phyloP scores from a whole-genome alignment of 2,329 filamentous ascomycete genomes.

The Lachnellula subtilissima region DNA sequence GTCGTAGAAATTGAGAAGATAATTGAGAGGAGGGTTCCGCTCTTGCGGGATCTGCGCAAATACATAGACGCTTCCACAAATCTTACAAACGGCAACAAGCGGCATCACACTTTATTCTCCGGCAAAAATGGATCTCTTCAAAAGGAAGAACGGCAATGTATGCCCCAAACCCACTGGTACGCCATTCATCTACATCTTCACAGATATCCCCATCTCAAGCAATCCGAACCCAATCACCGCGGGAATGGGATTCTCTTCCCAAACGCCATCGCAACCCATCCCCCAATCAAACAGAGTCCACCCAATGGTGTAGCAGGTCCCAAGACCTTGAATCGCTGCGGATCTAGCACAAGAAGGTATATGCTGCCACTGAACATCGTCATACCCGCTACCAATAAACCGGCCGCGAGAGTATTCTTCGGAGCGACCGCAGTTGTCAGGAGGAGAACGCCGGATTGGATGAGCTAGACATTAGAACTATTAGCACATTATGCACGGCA shows the following conservation, averaged over 20 bases:
- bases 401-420: constrained; percentile 51
- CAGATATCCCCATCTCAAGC: neutral
- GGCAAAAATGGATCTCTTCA: too few relatives aligned
- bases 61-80: too few relatives aligned
- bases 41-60: too few relatives aligned
- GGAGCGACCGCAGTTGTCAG: constrained; percentile 48
- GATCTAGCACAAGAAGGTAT: constrained; percentile 59
- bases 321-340: constrained; percentile 52
- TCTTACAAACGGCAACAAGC: too few relatives aligned
- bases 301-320: constrained; percentile 64
- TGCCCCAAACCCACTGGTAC: neutral
- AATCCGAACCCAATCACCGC: constrained; percentile 12
- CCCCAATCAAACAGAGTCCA: constrained; percentile 58
- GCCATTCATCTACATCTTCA: neutral
- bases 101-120: too few relatives aligned
- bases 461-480: constrained; percentile 42
- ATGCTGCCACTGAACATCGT: constrained; percentile 63
- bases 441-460: constrained; percentile 58
- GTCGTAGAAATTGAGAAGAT: too few relatives aligned
- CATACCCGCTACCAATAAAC: constrained; percentile 60
- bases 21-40: too few relatives aligned
- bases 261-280: constrained; percentile 36
- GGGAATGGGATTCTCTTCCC: constrained; percentile 35
- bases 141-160: neutral
- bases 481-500: neutral